Base-by-base conservation (phyloP, 2,329 filamentous ascomycete genomes). In the Fusarium brevicatenulatum region DNA sequence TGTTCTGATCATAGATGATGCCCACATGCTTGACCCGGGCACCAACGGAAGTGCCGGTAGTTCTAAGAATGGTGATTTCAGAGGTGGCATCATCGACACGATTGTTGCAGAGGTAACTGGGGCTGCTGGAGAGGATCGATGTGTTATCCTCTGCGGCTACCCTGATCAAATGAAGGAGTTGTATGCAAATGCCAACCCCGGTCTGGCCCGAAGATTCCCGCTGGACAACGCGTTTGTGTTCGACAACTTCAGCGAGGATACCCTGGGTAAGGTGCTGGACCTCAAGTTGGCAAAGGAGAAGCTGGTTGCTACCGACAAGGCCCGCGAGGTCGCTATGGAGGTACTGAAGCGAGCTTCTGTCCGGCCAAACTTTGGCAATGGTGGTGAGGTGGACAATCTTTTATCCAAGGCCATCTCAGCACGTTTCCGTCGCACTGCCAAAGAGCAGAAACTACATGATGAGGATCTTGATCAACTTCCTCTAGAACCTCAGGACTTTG, bases 1-100 rank as follows among this genome's bases (percentile, higher is more conserved):
- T 75, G 91, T 95, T 2, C 85, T 95, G 0, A 89, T 95, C 40
- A 93, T 95, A 18, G 93, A 95, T 68, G 92, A 95, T 77, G 92
- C 92, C 0, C 94, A 95, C 73, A 90, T 90, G 74, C 85, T 95
- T 0, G 87, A 86, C 57, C 80, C 82, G 2, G 84, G 84, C 19
- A 72, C 68, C 2, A 80, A 70, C 18, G 66, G 79, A 13, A 80
- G 77, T 1, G 75, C 74, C 16, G 68, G 68, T 10, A 70, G 68
- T 34, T 83, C 83, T 16, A 80, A 82, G 0, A 77, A 78, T 55
- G 77, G 77, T 8, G 76, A 77, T 59, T 94, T 83, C 81, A 91
- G 89, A 75, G 87, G 85, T 0, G 91, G 90, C 2, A 91, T 94
- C 4, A 86, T 95, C 11, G 92, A 95, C 68, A 94, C 91, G 0